Percentiles rank a stretch among this genome's conserved stretches.
Conservation (phyloP, 352 stramenopile species). For the Phytophthora multivora region DNA sequence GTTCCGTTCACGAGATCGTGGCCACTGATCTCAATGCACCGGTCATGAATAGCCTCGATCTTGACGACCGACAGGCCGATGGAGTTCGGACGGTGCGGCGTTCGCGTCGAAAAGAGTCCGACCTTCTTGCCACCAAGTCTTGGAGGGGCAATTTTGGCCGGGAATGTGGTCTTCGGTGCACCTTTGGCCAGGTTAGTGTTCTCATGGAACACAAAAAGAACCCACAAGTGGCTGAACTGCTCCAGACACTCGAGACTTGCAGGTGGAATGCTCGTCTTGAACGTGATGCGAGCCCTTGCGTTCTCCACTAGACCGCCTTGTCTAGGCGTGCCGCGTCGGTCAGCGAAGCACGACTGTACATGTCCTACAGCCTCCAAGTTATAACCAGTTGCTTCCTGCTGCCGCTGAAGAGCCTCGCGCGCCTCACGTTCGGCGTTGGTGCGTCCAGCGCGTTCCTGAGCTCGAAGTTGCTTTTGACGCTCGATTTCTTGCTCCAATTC, state of each 20-base stretch:
- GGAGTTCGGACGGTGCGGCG: conserved; percentile 96
- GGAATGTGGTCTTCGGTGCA: conserved; percentile 64
- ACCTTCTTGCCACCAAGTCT: conserved; percentile 82
- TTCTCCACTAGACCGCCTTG: conserved; percentile 79
- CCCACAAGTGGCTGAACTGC: conserved; percentile 90
- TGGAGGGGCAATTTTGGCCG: conserved; percentile 82
- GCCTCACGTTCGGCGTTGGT: conserved; percentile 76
- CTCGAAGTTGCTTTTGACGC: conserved; percentile 69
- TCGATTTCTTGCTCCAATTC: conserved; percentile 70
- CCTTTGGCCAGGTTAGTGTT: conserved; percentile 86
- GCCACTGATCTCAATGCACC: conserved; percentile 90
- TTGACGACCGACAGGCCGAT: conserved; percentile 93
- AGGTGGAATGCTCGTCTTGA: conserved; percentile 75
- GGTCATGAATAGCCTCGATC: conserved; percentile 85
- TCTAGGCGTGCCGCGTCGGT: conserved; percentile 85
- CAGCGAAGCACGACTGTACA: conserved; percentile 86
- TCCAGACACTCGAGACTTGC: conserved; percentile 80
- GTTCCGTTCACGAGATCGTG: conserved; percentile 97
- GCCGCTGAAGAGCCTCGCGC: conserved; percentile 63
- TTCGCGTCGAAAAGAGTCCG: conserved; percentile 96
- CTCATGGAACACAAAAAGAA: conserved; percentile 92
- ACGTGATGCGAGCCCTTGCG: conserved; percentile 70
- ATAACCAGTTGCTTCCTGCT: conserved; percentile 71
- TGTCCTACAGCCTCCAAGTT: conserved; percentile 68
- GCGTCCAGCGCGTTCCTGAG: conserved; percentile 72